Conservation (phyloP, 2,329 filamentous ascomycete species). For the Epichloe festucae region DNA sequence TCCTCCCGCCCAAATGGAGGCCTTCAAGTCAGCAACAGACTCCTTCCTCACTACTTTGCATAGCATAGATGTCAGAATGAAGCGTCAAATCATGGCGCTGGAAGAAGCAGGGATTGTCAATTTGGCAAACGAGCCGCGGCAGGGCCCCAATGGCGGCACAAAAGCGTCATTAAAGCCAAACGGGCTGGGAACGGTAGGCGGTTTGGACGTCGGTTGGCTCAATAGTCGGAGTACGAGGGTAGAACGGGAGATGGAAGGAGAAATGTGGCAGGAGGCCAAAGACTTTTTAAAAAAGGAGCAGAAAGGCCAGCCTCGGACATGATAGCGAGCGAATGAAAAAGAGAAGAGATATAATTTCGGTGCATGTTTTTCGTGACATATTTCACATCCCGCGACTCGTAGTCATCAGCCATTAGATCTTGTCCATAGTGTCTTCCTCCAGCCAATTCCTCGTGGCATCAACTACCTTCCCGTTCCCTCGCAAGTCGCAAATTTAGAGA, state of each 20-base stretch:
- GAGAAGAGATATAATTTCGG: background rate
- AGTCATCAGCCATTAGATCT: background rate
- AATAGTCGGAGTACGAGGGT: constrained; percentile 77
- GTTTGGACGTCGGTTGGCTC: constrained; percentile 74
- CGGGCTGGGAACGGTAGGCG: constrained; percentile 41
- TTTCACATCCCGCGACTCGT: background rate
- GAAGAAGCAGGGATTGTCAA: constrained; percentile 70
- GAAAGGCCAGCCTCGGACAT: background rate
- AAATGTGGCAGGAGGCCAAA: constrained; percentile 49
- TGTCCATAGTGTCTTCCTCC: background rate
- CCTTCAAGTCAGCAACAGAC: constrained; percentile 46
- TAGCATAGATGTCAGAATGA: constrained; percentile 59
- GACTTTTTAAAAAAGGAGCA: constrained; percentile 22
- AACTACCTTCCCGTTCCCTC: background rate
- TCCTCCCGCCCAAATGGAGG: constrained; percentile 37
- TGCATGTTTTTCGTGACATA: too few relatives aligned
- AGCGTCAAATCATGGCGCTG: constrained; percentile 54
- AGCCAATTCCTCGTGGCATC: background rate
- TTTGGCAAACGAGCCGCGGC: constrained; percentile 23
- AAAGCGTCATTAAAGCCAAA: constrained; percentile 37
- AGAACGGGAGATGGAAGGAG: constrained; percentile 69
- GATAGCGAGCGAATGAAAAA: background rate
- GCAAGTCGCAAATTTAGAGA: background rate
- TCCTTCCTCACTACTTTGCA: constrained; percentile 64
- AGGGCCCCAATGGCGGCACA: constrained; percentile 22